phyloP scores from a whole-genome alignment of 345 rosid species.

The Turritis glabra region DNA sequence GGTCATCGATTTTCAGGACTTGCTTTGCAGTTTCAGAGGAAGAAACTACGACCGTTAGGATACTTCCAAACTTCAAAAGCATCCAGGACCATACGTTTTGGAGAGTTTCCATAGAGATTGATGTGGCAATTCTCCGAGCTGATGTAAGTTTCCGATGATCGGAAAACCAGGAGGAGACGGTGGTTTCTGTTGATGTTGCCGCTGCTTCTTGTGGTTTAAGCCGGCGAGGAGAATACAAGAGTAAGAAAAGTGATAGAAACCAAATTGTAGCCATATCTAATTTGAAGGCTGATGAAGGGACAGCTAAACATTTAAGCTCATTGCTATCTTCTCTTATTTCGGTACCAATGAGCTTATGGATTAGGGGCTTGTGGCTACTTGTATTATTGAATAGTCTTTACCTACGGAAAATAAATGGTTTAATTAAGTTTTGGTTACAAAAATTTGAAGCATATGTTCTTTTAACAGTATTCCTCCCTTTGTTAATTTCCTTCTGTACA shows the following conservation, averaged over 20 bases:
- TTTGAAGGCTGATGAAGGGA: not conserved
- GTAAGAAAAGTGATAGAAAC: slow-evolving; percentile 7
- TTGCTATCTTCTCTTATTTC: not conserved
- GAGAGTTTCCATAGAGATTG: slow-evolving; percentile 43
- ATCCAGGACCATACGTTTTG: slow-evolving; percentile 43
- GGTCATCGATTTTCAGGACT: slow-evolving; percentile 43
- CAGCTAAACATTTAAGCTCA: too few relatives aligned
- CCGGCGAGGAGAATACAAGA: not conserved
- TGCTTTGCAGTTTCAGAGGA: slow-evolving; percentile 44
- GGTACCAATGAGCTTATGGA: not conserved
- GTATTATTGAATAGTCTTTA: too few relatives aligned
- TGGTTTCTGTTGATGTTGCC: not conserved
- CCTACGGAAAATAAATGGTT: too few relatives aligned
- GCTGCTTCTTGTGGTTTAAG: not conserved
- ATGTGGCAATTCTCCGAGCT: slow-evolving; percentile 33
- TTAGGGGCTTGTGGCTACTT: too few relatives aligned
- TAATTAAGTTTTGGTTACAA: too few relatives aligned
- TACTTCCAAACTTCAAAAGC: slow-evolving; percentile 40
- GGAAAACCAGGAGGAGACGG: slow-evolving; percentile 48
- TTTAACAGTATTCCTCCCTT: too few relatives aligned
- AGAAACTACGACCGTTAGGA: slow-evolving; percentile 40
- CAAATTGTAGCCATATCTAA: not conserved
- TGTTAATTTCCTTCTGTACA: too few relatives aligned
- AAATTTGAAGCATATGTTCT: too few relatives aligned
- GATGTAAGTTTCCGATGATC: slow-evolving; percentile 49